Percentiles rank a stretch among this genome's conserved stretches.
These are phyloP conservation scores for Zelonia costaricensis DNA, from an alignment of 208 protist genomes.

Conservation along the genomic window DNA sequence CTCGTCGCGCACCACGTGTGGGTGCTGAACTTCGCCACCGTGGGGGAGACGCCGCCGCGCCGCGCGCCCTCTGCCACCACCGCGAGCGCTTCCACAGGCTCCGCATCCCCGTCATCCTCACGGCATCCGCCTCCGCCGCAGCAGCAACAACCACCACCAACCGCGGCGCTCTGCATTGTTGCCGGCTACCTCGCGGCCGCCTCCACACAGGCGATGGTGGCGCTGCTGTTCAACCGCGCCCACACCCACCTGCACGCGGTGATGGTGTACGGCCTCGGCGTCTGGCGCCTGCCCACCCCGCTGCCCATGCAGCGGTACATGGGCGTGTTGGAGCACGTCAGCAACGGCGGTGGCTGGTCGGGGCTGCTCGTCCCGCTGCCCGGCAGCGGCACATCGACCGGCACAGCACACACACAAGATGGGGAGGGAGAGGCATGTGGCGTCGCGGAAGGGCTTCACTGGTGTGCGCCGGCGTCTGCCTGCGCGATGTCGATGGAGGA, in stretches of 20 bases:
- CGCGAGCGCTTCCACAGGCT: too few species aligned
- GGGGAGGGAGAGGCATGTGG: too few species aligned
- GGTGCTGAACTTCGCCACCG: conserved; percentile 41
- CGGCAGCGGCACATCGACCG: background rate
- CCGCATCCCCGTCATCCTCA: too few species aligned
- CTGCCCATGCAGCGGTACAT: conserved; percentile 29
- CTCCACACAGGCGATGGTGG: conserved; percentile 36
- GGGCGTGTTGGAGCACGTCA: conserved; percentile 41
- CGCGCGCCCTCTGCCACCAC: too few species aligned
- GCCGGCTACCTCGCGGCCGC: conserved; percentile 68
- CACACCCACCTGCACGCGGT: conserved; percentile 61
- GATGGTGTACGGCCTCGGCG: conserved; percentile 59
- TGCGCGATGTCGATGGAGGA: conserved; percentile 25
- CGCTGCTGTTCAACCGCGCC: conserved; percentile 51
- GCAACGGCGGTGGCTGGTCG: conserved; percentile 48
- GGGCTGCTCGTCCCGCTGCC: conserved; percentile 27
- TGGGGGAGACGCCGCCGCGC: too few species aligned
- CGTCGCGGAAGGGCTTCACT: conserved; percentile 44
- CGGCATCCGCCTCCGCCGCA: too few species aligned
- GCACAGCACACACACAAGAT: too few species aligned
- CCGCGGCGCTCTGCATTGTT: conserved; percentile 42
- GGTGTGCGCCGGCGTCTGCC: conserved; percentile 39
- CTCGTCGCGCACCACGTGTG: conserved; percentile 72
- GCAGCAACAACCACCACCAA: conserved; percentile 15
- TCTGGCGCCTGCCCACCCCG: conserved; percentile 55